phyloP scores from a whole-genome alignment of 2,329 filamentous ascomycete species.

The Trichoderma sp. region DNA sequence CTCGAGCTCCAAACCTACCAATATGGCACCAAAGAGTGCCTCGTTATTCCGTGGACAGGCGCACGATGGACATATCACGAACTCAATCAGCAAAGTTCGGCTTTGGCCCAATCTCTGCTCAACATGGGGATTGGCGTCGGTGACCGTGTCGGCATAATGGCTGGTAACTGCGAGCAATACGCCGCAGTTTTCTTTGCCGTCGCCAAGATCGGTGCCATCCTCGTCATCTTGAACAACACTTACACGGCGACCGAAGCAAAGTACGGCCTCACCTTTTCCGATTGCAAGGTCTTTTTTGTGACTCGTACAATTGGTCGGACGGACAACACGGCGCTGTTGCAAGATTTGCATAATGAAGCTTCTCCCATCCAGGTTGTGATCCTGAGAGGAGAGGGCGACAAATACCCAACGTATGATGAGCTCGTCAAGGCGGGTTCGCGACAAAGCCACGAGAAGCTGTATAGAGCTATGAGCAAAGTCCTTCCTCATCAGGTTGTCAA shows the following conservation, averaged over 20 bases:
- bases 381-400: conserved; percentile 54
- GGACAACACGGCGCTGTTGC: conserved; percentile 62
- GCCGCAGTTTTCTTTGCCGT: conserved; percentile 73
- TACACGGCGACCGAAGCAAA: conserved; percentile 73
- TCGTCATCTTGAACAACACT: conserved; percentile 81
- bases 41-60: conserved; percentile 75
- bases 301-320: conserved; percentile 67
- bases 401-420: conserved; percentile 61
- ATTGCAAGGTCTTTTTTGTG: conserved; percentile 72
- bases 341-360: conserved; percentile 50
- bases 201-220: conserved; percentile 64
- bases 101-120: conserved; percentile 65
- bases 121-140: conserved; percentile 67
- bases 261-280: conserved; percentile 70
- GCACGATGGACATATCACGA: conserved; percentile 72
- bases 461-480: conserved; percentile 55
- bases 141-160: conserved; percentile 75
- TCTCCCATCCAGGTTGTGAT: conserved; percentile 58
- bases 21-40: conserved; percentile 65
- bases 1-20: conserved; percentile 69
- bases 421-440: conserved; percentile 55
- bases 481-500: conserved; percentile 70
- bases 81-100: conserved; percentile 61
- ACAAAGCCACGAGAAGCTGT: conserved; percentile 52
- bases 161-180: conserved; percentile 81